Base-by-base conservation (phyloP, 441 rosid genomes). In the Syzygium syzygioides region DNA sequence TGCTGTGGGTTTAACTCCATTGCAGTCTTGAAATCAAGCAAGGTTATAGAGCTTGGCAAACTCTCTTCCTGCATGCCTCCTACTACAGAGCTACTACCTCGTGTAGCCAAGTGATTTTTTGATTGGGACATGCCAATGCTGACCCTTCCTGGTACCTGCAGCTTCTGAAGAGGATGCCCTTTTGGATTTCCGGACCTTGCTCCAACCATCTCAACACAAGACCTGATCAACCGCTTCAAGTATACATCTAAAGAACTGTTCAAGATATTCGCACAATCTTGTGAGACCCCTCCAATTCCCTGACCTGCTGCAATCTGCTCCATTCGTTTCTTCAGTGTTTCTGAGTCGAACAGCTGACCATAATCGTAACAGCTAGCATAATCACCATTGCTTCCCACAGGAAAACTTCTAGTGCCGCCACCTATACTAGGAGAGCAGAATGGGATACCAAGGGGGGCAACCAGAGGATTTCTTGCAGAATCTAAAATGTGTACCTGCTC, bases 371-470 rank as follows among this genome's bases (percentile, higher is more conserved):
- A 94, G 90, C 95, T 93, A 86, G 88, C 86, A 66, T 87, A 90
- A 88, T 92, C 94, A 85, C 92, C 85, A 64, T 89, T 66, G 89
- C 90, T 90, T 66, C 92, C 68, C 18, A 89, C 80, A 9, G 96
- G 93, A 71, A 86, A 88, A 84, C 94, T 89, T 92, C 90, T 96
- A 90, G 91, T 94, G 90, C 95, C 85, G 91, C 97, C 96, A 89
- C 98, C 96, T 15, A 90, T 89, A 90, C 97, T 96, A 76, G 97
- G 94, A 64, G 97, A 90, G 88, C 94, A 93, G 88, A 91, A 92
- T 79, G 97, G 96, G 89, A 95, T 92, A 48, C 99, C 99, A 23
- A 96, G 93, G 3, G 99, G 99, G 6, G 99, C 97, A 88, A 91
- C 88, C 68, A 96, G 91, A 91, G 93, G 93, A 90, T 91, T 90